phyloP scores from a whole-genome alignment of 2,329 filamentous ascomycete genomes.

The Monilinia polystroma region DNA sequence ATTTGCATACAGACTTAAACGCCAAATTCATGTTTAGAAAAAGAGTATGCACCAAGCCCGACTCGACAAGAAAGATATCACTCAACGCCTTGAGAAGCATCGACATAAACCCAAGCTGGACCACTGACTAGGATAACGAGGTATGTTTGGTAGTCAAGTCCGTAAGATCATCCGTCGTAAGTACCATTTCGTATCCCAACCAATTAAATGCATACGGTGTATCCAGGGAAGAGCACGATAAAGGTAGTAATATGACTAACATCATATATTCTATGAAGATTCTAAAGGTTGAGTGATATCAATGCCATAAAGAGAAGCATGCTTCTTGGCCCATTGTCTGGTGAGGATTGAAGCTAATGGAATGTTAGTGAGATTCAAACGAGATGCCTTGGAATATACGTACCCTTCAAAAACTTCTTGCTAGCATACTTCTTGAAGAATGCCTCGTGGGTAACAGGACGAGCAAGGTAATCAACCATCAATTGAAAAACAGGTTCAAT shows the following conservation, averaged over 20 bases:
- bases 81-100: constrained; percentile 19
- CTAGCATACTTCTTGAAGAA: constrained; percentile 99
- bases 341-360: constrained; percentile 79
- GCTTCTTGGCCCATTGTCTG: constrained; percentile 90
- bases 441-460: constrained; percentile 88
- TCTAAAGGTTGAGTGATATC: constrained; percentile 40
- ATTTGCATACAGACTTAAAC: constrained; percentile 23
- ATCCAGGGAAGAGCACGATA: constrained; percentile 37
- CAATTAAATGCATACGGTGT: constrained; percentile 38
- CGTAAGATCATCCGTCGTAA: constrained; percentile 36
- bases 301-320: constrained; percentile 58
- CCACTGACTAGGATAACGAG: constrained; percentile 17
- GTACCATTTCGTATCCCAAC: constrained; percentile 39
- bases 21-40: constrained; percentile 19
- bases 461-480: constrained; percentile 94
- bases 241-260: constrained; percentile 34
- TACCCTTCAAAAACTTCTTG: constrained; percentile 99
- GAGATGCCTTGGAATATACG: constrained; percentile 36
- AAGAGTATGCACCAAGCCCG: constrained; percentile 22
- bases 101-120: constrained; percentile 22
- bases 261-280: constrained; percentile 33
- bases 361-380: constrained; percentile 27
- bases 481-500: constrained; percentile 88
- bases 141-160: constrained; percentile 23
- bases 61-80: constrained; percentile 17